phyloP scores from a whole-genome alignment of 2,329 filamentous ascomycete species.

The Falciphora oryzae region DNA sequence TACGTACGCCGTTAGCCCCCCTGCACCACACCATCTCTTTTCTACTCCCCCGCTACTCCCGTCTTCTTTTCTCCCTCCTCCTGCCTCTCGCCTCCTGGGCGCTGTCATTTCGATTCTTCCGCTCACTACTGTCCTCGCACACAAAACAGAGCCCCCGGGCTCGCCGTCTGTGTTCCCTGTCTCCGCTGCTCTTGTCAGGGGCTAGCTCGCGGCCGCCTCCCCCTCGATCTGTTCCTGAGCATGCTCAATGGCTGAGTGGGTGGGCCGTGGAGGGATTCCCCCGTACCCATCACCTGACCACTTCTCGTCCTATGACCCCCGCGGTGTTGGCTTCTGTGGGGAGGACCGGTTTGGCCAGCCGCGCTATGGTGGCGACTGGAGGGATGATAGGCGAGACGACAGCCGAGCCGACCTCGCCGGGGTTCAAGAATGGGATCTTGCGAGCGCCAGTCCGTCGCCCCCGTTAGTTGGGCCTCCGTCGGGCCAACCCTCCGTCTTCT shows the following conservation, averaged over 20 bases:
- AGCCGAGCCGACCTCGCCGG: not conserved
- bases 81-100: not conserved
- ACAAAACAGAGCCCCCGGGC: not conserved
- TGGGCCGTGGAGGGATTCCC: not conserved
- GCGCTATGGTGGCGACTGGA: not conserved
- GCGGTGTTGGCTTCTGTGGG: not conserved
- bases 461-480: not conserved
- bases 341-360: not conserved
- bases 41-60: not conserved
- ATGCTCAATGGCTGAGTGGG: conserved; percentile 1
- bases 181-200: not conserved
- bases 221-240: not conserved
- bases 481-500: conserved; percentile 4
- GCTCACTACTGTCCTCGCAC: not conserved
- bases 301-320: not conserved
- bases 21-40: not conserved
- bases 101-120: not conserved
- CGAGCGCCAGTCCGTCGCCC: conserved; percentile 1
- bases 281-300: conserved; percentile 1
- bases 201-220: not conserved
- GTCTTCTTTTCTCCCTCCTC: not conserved
- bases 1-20: not conserved
- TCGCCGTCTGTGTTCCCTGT: not conserved
- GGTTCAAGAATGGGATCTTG: not conserved
- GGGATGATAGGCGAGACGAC: not conserved